phyloP scores from a whole-genome alignment of 768 basidiomycete species.

The Jaapia argillacea region DNA sequence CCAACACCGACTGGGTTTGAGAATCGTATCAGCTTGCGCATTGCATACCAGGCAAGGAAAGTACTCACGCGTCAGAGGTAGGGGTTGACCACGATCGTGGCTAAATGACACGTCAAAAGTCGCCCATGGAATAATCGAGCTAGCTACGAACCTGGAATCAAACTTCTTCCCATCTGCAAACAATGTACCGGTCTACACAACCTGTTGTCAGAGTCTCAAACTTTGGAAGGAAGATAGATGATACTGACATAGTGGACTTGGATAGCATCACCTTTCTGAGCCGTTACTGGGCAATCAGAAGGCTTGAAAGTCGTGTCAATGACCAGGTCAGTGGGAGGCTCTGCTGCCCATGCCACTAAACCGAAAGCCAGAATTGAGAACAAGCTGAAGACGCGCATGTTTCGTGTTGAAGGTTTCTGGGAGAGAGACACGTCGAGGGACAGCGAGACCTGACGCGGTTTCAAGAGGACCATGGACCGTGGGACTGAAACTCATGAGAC shows the following conservation, averaged over 20 bases:
- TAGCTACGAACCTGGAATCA: conserved; percentile 88
- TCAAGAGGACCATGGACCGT: too few relatives aligned
- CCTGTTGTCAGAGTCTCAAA: background rate
- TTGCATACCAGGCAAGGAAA: background rate
- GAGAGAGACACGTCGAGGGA: conserved; percentile 10
- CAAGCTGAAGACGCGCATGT: conserved; percentile 44
- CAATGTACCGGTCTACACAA: conserved; percentile 66
- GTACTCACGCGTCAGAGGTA: conserved; percentile 66
- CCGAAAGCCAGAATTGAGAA: conserved; percentile 38
- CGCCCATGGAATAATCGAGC: too few relatives aligned
- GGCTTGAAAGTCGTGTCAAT: conserved; percentile 58
- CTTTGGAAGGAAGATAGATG: conserved; percentile 6
- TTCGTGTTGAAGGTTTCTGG: conserved; percentile 5
- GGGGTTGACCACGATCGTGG: conserved; percentile 61
- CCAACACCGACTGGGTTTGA: conserved; percentile 52
- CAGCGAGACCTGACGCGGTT: too few relatives aligned
- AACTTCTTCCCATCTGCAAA: conserved; percentile 73
- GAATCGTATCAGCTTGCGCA: background rate
- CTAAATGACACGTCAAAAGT: conserved; percentile 26
- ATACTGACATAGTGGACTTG: conserved; percentile 69
- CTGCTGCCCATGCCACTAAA: conserved; percentile 33
- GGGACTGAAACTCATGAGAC: too few relatives aligned
- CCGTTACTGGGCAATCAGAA: conserved; percentile 41
- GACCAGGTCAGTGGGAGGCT: conserved; percentile 43
- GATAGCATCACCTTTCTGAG: conserved; percentile 52